Conservation (phyloP, 164 flowering plant species). For the Aristolochia contorta region DNA sequence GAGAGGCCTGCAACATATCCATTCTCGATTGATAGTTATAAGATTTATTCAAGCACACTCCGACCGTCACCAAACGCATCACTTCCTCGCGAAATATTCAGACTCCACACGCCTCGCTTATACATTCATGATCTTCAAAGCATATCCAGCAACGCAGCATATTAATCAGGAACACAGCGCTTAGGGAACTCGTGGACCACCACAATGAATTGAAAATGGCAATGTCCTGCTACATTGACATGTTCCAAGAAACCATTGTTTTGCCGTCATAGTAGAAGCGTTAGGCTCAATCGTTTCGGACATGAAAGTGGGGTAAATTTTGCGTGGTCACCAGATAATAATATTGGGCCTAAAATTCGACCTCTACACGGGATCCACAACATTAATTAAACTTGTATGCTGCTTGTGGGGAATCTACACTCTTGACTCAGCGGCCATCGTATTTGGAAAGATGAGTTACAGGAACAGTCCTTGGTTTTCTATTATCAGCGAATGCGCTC, state of each 20-base stretch:
- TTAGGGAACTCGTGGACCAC: slow-evolving; percentile 1
- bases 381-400: slow-evolving; percentile 8
- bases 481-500: slow-evolving; percentile 4
- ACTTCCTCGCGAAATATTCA: slow-evolving; percentile 12
- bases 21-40: slow-evolving; percentile 2
- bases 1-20: slow-evolving; percentile 13
- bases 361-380: slow-evolving; percentile 1
- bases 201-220: slow-evolving; percentile 2
- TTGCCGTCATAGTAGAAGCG: too few species aligned
- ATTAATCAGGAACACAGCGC: slow-evolving; percentile 14
- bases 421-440: slow-evolving; percentile 4
- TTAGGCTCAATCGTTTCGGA: too few species aligned
- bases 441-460: slow-evolving; percentile 8
- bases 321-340: slow-evolving; percentile 7
- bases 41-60: slow-evolving; percentile 10
- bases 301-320: slow-evolving; percentile 3
- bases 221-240: slow-evolving; percentile 10
- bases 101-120: slow-evolving; percentile 9
- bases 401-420: slow-evolving; percentile 6
- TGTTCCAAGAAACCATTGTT: slow-evolving; percentile 10
- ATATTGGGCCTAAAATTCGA: slow-evolving; percentile 2
- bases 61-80: slow-evolving; percentile 7
- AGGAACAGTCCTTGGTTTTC: slow-evolving; percentile 10
- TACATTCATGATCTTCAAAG: slow-evolving; percentile 14
- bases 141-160: slow-evolving; percentile 10